Evolutionary conservation across 768 basidiomycete species (phyloP).

Genomic region (Mycena rosella): DNA sequence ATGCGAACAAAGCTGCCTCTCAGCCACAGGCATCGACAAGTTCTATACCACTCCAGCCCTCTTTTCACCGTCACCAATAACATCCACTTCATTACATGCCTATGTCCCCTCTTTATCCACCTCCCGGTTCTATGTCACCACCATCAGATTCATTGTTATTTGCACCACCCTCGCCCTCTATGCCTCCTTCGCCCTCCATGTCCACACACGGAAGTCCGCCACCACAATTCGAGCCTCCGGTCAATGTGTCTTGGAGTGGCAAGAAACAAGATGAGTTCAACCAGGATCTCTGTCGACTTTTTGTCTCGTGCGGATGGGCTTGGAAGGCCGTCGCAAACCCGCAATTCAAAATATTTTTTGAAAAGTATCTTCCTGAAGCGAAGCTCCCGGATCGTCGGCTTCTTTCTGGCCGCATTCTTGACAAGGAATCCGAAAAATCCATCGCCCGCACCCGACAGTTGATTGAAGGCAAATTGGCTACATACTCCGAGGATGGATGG

Average conservation of each 20-base stretch:
- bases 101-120: background rate
- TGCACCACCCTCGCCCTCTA: background rate
- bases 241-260: background rate
- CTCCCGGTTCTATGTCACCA: background rate
- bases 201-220: too few relatives aligned
- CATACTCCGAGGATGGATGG: conserved; percentile 47
- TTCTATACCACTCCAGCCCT: background rate
- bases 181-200: background rate
- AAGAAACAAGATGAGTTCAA: conserved; percentile 1
- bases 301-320: conserved; percentile 2
- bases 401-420: conserved; percentile 37
- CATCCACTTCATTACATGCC: too few relatives aligned
- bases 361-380: conserved; percentile 39
- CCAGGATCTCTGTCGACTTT: background rate
- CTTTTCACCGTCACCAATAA: background rate
- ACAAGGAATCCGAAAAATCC: conserved; percentile 34
- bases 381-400: conserved; percentile 32
- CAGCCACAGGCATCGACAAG: background rate
- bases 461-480: conserved; percentile 36
- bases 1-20: background rate
- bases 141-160: background rate
- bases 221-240: background rate
- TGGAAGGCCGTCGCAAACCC: conserved; percentile 43
- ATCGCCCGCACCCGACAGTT: conserved; percentile 1
- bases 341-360: conserved; percentile 36